Conservation (phyloP, 805 yeast species). For the Saturnispora galanensis region DNA sequence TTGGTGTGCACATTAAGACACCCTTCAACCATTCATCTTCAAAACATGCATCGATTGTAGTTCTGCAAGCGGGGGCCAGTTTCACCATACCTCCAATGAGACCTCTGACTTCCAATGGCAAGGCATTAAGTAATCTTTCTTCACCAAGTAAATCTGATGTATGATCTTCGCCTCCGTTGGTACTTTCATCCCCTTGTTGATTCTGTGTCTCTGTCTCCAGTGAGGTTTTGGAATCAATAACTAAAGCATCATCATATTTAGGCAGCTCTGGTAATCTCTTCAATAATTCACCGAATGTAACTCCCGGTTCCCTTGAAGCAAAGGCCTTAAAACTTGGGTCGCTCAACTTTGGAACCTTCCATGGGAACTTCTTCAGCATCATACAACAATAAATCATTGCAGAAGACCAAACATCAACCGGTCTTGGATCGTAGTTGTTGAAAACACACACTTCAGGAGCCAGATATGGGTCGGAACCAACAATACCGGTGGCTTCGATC, state of each 20-base stretch:
- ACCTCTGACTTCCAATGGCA: slow-evolving; percentile 60
- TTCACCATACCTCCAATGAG: slow-evolving; percentile 71
- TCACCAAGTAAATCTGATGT: slow-evolving; percentile 65
- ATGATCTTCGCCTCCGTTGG: slow-evolving; percentile 26
- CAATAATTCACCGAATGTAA: slow-evolving; percentile 52
- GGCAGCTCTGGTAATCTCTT: slow-evolving; percentile 45
- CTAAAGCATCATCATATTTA: slow-evolving; percentile 16
- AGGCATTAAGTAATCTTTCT: slow-evolving; percentile 56
- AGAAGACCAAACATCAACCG: slow-evolving; percentile 89
- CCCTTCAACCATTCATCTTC: slow-evolving; percentile 58
- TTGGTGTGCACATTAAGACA: slow-evolving; percentile 56
- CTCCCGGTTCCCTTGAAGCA: slow-evolving; percentile 63
- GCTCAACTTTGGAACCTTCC: slow-evolving; percentile 81
- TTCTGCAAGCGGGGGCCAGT: slow-evolving; percentile 78
- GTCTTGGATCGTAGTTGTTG: slow-evolving; percentile 78
- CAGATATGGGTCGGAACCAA: slow-evolving; percentile 81
- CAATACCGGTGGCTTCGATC: slow-evolving; percentile 74
- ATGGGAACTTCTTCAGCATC: slow-evolving; percentile 85
- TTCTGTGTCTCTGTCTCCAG: neutral
- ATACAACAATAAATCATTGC: slow-evolving; percentile 89
- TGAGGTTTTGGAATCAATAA: slow-evolving; percentile 12
- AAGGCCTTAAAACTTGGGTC: slow-evolving; percentile 80
- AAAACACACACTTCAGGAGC: slow-evolving; percentile 89
- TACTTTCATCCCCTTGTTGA: slow-evolving; percentile 3
- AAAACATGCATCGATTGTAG: slow-evolving; percentile 71